These are phyloP conservation scores for Marasmius tenuissimus DNA, from an alignment of 1,284 basidiomycete genomes.

Conservation along the genomic window DNA sequence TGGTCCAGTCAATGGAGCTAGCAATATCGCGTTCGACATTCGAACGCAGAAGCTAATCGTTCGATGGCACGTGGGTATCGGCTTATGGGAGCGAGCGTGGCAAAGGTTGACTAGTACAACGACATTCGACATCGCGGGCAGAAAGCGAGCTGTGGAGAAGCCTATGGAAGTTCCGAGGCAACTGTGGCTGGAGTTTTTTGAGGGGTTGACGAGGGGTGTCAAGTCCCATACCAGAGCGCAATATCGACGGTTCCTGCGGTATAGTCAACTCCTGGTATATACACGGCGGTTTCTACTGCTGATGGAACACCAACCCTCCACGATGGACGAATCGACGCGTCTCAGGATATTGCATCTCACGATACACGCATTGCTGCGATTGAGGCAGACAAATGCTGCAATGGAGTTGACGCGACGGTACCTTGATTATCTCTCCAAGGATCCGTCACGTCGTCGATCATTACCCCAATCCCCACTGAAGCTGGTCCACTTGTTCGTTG, in stretches of 20 bases:
- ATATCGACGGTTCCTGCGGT: neutral
- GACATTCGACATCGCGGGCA: neutral
- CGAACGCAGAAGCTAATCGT: slow-evolving; percentile 49
- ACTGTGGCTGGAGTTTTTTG: slow-evolving; percentile 57
- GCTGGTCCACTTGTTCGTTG: slow-evolving; percentile 47
- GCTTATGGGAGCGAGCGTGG: slow-evolving; percentile 53
- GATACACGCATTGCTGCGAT: slow-evolving; percentile 7
- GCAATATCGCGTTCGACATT: slow-evolving; percentile 36
- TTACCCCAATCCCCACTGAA: slow-evolving; percentile 32
- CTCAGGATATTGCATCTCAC: slow-evolving; percentile 5
- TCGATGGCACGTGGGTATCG: slow-evolving; percentile 48
- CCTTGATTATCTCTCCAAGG: slow-evolving; percentile 32
- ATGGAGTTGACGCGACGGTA: slow-evolving; percentile 41
- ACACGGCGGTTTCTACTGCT: slow-evolving; percentile 8
- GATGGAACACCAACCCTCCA: slow-evolving; percentile 8
- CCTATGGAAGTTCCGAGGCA: slow-evolving; percentile 21
- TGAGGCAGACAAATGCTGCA: slow-evolving; percentile 29
- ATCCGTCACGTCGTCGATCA: slow-evolving; percentile 34
- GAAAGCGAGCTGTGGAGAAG: too few species aligned
- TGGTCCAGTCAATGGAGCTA: slow-evolving; percentile 41
- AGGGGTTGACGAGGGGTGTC: slow-evolving; percentile 33
- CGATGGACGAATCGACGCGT: neutral
- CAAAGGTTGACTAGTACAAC: slow-evolving; percentile 1
- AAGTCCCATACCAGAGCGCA: neutral
- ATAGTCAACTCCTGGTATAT: slow-evolving; percentile 4